A percentile compares a stretch with the other conserved stretches of the same genome.
Conservation (phyloP, 768 basidiomycete species). For the Naganishia randhawae region DNA sequence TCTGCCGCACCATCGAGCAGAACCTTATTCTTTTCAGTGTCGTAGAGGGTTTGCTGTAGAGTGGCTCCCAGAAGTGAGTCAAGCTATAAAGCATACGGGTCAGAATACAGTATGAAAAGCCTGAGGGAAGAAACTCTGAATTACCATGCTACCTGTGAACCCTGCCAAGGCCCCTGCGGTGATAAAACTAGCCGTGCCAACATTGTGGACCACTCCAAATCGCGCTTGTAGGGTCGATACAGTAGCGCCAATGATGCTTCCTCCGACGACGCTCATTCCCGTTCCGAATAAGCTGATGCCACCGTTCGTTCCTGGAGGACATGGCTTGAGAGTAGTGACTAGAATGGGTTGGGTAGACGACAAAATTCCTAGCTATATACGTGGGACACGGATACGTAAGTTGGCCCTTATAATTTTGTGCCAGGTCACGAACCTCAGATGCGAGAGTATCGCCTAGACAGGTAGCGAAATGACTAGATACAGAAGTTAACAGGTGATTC, state of each 20-base stretch:
- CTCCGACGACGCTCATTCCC: conserved; percentile 67
- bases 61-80: conserved; percentile 87
- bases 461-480: conserved; percentile 73
- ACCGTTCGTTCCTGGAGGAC: conserved; percentile 89
- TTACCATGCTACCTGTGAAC: conserved; percentile 71
- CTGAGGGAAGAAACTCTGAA: conserved; percentile 38
- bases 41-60: conserved; percentile 74
- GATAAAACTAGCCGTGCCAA: conserved; percentile 53
- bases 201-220: conserved; percentile 44
- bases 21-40: conserved; percentile 26
- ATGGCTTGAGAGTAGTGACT: conserved; percentile 68
- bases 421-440: conserved; percentile 57
- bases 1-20: conserved; percentile 46
- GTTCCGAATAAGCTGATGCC: conserved; percentile 75
- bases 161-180: conserved; percentile 66
- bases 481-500: background rate
- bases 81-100: conserved; percentile 53
- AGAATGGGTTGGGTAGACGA: conserved; percentile 62
- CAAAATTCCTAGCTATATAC: conserved; percentile 68
- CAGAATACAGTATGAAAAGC: background rate
- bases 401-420: too few relatives aligned
- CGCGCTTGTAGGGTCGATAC: conserved; percentile 57
- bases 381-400: background rate
- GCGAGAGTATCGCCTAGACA: conserved; percentile 89
- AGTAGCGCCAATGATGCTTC: conserved; percentile 64